Conservation (phyloP, 768 basidiomycete genomes). For the Boletus eberwhitei region DNA sequence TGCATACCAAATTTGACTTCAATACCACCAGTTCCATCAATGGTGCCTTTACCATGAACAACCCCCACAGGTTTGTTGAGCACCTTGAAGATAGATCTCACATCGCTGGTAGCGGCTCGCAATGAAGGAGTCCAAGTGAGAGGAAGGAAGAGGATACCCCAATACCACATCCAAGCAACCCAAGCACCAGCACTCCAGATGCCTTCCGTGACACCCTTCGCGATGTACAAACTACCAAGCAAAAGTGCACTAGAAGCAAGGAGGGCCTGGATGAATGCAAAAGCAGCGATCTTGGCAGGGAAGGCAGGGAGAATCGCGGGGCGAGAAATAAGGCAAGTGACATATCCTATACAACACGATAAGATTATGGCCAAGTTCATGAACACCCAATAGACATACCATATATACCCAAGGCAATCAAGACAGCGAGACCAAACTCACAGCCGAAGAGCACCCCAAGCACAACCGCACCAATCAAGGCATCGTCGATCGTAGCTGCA, state of each 20-base stretch:
- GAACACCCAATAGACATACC: constrained; percentile 38
- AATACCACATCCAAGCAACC: constrained; percentile 31
- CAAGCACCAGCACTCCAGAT: constrained; percentile 29
- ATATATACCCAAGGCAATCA: constrained; percentile 72
- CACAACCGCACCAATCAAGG: constrained; percentile 64
- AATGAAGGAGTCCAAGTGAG: constrained; percentile 40
- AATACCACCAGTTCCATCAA: constrained; percentile 68
- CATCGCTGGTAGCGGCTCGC: constrained; percentile 71
- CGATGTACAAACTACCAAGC: constrained; percentile 47
- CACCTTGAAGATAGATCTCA: constrained; percentile 75
- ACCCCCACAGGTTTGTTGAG: constrained; percentile 83
- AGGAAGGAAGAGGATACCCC: constrained; percentile 34
- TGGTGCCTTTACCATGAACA: constrained; percentile 73
- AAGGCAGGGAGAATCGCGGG: constrained; percentile 8
- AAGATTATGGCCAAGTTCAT: neutral
- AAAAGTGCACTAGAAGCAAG: constrained; percentile 82
- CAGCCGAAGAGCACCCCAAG: constrained; percentile 63
- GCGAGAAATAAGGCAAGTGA: constrained; percentile 6
- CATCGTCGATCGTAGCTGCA: constrained; percentile 81
- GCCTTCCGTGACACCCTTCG: constrained; percentile 27
- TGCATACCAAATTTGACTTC: constrained; percentile 83
- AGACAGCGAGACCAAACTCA: constrained; percentile 63
- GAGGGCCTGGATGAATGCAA: constrained; percentile 61
- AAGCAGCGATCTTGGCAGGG: neutral
- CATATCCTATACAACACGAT: constrained; percentile 15